These are phyloP conservation scores for Kodamaea neixiangensis DNA, from an alignment of 805 yeast species.

Conservation along the genomic window DNA sequence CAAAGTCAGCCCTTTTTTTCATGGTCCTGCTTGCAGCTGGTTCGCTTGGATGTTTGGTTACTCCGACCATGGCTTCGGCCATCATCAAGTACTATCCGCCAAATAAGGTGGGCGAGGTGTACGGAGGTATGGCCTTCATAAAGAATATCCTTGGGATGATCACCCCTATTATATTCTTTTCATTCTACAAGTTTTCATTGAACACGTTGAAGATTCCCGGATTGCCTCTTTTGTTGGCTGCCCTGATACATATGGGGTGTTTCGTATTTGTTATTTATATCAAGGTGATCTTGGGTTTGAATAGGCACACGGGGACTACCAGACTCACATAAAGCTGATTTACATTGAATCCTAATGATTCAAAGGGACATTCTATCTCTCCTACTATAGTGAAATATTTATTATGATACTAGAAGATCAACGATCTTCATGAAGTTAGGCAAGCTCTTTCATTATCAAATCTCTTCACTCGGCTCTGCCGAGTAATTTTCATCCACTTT, in stretches of 20 bases:
- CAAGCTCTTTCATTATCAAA: too few species aligned
- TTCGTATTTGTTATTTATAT: conserved; percentile 15
- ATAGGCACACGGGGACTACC: conserved; percentile 7
- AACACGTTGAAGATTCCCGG: conserved; percentile 29
- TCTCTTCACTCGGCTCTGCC: too few species aligned
- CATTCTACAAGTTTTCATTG: conserved; percentile 44
- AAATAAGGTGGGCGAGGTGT: conserved; percentile 64
- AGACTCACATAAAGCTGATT: too few species aligned
- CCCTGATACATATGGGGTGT: conserved; percentile 13
- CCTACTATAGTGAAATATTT: too few species aligned
- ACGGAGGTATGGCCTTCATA: conserved; percentile 67
- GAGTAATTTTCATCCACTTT: too few species aligned
- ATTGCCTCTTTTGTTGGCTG: conserved; percentile 26
- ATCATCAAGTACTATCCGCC: conserved; percentile 63
- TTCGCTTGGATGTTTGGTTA: conserved; percentile 49
- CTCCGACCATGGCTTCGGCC: conserved; percentile 62
- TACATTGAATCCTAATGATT: too few species aligned
- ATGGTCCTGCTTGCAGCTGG: conserved; percentile 37
- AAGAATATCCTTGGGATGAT: conserved; percentile 51
- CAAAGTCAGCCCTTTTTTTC: conserved; percentile 30
- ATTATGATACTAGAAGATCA: too few species aligned
- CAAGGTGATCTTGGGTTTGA: conserved; percentile 22
- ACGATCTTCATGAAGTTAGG: too few species aligned
- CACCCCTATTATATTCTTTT: conserved; percentile 53
- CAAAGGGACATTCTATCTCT: too few species aligned